Evolutionary conservation across 352 stramenopile genomes (phyloP), one percentile per base, ranked within the genome.

Genomic region (Pythium coloratum): DNA sequence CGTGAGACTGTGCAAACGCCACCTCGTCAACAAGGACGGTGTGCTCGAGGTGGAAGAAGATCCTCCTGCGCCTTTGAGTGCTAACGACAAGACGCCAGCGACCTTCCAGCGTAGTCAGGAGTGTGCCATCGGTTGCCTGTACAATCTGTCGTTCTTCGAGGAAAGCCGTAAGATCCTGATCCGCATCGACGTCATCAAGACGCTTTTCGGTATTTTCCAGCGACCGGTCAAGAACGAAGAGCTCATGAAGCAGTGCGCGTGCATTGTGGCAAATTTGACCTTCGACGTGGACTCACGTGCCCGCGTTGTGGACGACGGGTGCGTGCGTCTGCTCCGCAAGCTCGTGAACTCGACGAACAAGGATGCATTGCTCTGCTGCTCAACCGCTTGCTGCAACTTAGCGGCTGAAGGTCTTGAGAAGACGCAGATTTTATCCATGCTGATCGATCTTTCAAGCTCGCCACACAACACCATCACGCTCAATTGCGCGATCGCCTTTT

Each of bases 401-500:
- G 87, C 84, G 0, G 71, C 73, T 13, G 84, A 91, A 13, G 83
- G 78, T 2, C 65, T 94, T 3, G 81, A 92, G 68, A 90, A 85
- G 49, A 91, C 85, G 1, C 78, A 77, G 0, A 65, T 93, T 6
- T 57, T 95, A 42, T 78, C 85, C 8, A 92, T 92, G 82, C 75
- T 95, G 51, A 91, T 94, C 44, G 85, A 92, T 26, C 67, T 95
- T 9, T 95, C 87, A 1, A 67, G 62, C 13, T 84, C 79, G 0
- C 78, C 84, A 8, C 81, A 94, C 57, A 75, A 76, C 12, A 77
- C 71, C 10, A 92, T 90, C 47, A 90, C 78, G 32, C 72, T 92
- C 42, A 91, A 82, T 13, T 94, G 85, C 38, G 84, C 87, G 4
- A 90, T 93, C 16, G 83, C 87, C 1, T 93, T 93, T 61, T 84